Evolutionary conservation across 2,329 filamentous ascomycete species (phyloP).

Genomic region (Blastomyces gilchristii): DNA sequence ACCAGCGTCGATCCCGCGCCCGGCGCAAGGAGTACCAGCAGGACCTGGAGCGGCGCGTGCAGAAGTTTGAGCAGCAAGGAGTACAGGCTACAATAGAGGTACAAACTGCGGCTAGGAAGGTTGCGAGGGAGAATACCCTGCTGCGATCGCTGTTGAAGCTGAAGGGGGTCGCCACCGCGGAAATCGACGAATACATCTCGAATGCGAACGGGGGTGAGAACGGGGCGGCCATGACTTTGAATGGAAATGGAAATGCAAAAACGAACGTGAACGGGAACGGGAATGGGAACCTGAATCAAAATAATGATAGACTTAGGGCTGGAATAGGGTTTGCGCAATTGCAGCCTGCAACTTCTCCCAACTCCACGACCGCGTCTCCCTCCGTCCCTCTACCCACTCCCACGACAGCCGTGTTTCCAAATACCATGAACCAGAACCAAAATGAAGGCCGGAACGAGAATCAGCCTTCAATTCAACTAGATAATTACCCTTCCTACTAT

Average conservation of each 20-base stretch:
- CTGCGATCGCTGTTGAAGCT: slow-evolving; percentile 50
- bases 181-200: slow-evolving; percentile 37
- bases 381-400: background rate
- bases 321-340: background rate
- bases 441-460: background rate
- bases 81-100: slow-evolving; percentile 61
- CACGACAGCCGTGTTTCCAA: background rate
- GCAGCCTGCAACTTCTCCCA: background rate
- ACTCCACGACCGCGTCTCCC: background rate
- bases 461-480: background rate
- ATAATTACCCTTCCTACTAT: slow-evolving; percentile 1
- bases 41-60: slow-evolving; percentile 56
- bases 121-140: slow-evolving; percentile 58
- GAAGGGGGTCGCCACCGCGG: slow-evolving; percentile 48
- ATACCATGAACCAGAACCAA: background rate
- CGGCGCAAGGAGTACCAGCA: slow-evolving; percentile 63
- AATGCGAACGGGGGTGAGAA: background rate
- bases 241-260: slow-evolving; percentile 4
- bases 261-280: background rate
- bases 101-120: slow-evolving; percentile 57
- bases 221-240: background rate
- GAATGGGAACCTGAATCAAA: background rate
- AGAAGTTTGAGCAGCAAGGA: slow-evolving; percentile 53
- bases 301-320: background rate
- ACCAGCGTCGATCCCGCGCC: slow-evolving; percentile 65